Evolutionary conservation across 345 rosid species (phyloP), one percentile per base, ranked within the genome.

Genomic region (Camelina sativa): DNA sequence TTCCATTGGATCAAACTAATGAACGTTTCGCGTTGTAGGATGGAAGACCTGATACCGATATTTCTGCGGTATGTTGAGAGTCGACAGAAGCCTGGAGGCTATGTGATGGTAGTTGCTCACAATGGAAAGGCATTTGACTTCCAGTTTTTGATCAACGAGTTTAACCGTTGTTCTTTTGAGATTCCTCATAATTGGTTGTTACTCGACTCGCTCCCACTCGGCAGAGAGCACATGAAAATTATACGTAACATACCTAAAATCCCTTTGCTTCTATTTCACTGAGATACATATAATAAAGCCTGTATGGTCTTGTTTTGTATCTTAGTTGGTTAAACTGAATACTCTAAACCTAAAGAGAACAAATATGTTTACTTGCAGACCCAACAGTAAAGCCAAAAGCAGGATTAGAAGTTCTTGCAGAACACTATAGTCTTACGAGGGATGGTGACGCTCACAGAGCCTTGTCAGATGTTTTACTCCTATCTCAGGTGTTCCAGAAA

Each of bases 401-500:
- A 6, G 70, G 86, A 6, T 74, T 92, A 79, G 38, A 81, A 81
- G 85, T 77, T 4, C 86, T 94, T 3, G 77, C 85, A 0, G 80
- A 88, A 63, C 58, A 75, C 71, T 88, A 83, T 16, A 15, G 23
- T 4, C 77, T 91, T 15, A 59, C 80, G 5, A 80, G 80, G 53
- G 74, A 66, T 1, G 96, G 93, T 79, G 52, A 86, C 12, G 91
- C 97, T 57, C 98, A 93, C 51, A 84, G 97, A 80, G 97, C 98
- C 47, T 85, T 91, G 91, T 75, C 95, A 5, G 97, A 94, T 67
- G 98, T 87, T 52, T 80, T 72, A 6, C 38, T 78, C n/a, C 75
- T 91, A 74, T 81, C 96, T 23, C 28, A 79, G 75, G 60, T 94
- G 77, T 78, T 94, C 44, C 95, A 89, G 78, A 89, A 78, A 74